Percentiles rank a stretch among this genome's conserved stretches.
Evolutionary conservation across 768 basidiomycete genomes (phyloP).

Genomic region (Neoboletus brunneissimus): DNA sequence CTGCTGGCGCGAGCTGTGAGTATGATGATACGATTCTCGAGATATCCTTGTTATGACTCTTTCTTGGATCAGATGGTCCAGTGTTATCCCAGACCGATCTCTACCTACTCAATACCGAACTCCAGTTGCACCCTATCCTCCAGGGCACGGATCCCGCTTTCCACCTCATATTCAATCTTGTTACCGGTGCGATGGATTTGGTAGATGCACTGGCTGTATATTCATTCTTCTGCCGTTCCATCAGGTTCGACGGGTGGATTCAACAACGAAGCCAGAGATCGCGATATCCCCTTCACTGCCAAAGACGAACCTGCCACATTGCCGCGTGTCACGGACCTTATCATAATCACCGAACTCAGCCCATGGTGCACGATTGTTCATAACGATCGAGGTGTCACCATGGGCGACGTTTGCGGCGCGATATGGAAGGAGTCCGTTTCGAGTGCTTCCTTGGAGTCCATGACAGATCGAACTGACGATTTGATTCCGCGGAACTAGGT

Average conservation of each 20-base stretch:
- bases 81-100: constrained; percentile 78
- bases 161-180: constrained; percentile 70
- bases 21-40: not conserved
- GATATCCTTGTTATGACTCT: not conserved
- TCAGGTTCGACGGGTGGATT: constrained; percentile 61
- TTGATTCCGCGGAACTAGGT: constrained; percentile 41
- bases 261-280: constrained; percentile 56
- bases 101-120: constrained; percentile 67
- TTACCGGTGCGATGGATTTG: constrained; percentile 47
- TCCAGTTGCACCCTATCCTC: constrained; percentile 75
- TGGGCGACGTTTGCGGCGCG: constrained; percentile 68
- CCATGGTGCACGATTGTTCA: constrained; percentile 80
- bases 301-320: constrained; percentile 68
- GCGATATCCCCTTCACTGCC: constrained; percentile 50
- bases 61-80: constrained; percentile 58
- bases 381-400: constrained; percentile 71
- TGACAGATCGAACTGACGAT: constrained; percentile 8
- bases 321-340: constrained; percentile 59
- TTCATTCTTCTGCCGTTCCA: not conserved
- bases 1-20: constrained; percentile 37
- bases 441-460: not conserved
- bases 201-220: not conserved
- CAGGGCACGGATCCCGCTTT: constrained; percentile 45
- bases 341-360: constrained; percentile 55
- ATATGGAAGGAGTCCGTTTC: constrained; percentile 71